Percentiles rank a stretch among this genome's conserved stretches.
Evolutionary conservation across 1,284 basidiomycete genomes (phyloP).

Genomic region (Malassezia dermatis): DNA sequence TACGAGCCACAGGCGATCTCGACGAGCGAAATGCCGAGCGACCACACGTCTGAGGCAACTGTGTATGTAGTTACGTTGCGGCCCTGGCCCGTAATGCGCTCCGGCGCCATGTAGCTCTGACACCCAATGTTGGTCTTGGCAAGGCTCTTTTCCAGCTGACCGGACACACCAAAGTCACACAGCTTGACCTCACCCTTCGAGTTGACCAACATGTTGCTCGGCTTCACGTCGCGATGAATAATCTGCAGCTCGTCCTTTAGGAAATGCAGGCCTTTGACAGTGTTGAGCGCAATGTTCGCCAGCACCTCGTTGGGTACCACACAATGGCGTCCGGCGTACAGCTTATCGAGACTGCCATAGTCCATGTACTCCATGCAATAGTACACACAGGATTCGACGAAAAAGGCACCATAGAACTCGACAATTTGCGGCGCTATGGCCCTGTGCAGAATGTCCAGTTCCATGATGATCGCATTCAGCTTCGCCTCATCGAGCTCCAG

Average conservation of each 20-base stretch:
- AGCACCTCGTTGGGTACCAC: constrained; percentile 72
- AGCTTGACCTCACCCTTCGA: constrained; percentile 79
- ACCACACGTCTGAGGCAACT: constrained; percentile 96
- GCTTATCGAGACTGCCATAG: constrained; percentile 79
- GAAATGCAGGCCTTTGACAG: constrained; percentile 86
- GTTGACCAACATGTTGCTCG: constrained; percentile 91
- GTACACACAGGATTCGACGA: constrained; percentile 95
- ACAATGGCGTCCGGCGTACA: constrained; percentile 49
- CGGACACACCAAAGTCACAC: constrained; percentile 95
- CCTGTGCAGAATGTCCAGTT: constrained; percentile 91
- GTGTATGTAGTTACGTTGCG: constrained; percentile 83
- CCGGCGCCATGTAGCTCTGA: constrained; percentile 97
- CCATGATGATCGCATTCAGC: constrained; percentile 93
- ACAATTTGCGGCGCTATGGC: constrained; percentile 83
- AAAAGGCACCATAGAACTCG: constrained; percentile 97
- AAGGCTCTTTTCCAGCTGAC: constrained; percentile 86
- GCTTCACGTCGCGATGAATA: constrained; percentile 95
- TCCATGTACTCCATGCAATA: constrained; percentile 99
- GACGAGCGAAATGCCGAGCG: constrained; percentile 86
- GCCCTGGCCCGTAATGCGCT: constrained; percentile 88
- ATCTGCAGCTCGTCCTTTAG: constrained; percentile 92
- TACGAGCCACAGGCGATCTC: constrained; percentile 85
- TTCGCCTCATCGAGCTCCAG: constrained; percentile 91
- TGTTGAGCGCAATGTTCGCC: constrained; percentile 67
- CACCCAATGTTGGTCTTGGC: constrained; percentile 99